Base-by-base conservation (phyloP, 1,139 yeast species). In the Yamadazyma blattariae region DNA sequence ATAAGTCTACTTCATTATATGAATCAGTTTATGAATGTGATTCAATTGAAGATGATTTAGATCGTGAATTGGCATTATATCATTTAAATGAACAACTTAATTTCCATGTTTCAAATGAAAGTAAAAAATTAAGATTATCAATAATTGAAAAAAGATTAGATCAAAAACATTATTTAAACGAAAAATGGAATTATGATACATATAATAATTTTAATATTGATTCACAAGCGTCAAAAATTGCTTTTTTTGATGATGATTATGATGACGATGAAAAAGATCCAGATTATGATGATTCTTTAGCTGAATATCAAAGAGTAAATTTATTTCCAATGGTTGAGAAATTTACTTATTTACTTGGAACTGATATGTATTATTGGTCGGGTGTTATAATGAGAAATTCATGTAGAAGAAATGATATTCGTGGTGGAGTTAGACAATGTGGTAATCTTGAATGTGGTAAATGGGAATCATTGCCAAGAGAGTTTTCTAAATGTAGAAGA, bases 331-430 rank as follows among this genome's bases (percentile, higher is more conserved):
- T 92, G 43, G 97, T 90, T 29, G 98, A 92, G 58, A 82, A 84
- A 54, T 90, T 87, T 57, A 92, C 97, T 0, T 81, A 85, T 36
- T 77, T 79, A 44, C 68, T 78, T 17, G 74, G 76, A 25, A 76
- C 82, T 30, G 97, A 89, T 49, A 79, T 89, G 71, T 84, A 85
- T 49, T 89, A 90, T 61, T 92, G 98, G 98, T 88, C 97, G 3
- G 95, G 96, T 4, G 96, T 90, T 12, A 88, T 90, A 32, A 92
- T 92, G 92, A 74, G 97, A 41, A 92, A 92, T 57, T 87, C 96
- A 1, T 90, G 96, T 57, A 75, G 97, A 39, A 80, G 92, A 53
- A 94, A 90, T 57, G 97, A 90, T 54, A 59, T 71, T 29, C 71
- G 81, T 38, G 95, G 95, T 19, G 97, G 97, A 3, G 85, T 92